Base-by-base conservation (phyloP, 2,329 filamentous ascomycete species). In the Fragosphaeria purpurea region DNA sequence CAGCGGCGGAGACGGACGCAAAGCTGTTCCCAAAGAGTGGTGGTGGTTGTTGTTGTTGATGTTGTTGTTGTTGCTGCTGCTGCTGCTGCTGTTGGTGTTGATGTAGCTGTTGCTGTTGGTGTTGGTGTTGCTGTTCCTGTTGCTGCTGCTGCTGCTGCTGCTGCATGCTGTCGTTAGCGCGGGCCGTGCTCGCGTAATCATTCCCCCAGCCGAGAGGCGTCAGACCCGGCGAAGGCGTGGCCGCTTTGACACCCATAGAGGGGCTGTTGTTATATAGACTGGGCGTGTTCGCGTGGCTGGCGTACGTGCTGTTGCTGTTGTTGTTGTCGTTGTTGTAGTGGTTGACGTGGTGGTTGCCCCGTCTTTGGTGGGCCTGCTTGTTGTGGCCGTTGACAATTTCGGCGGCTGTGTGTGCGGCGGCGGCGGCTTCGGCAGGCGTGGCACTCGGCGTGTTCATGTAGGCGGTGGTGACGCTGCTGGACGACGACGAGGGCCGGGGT, bases 191-290 rank as follows among this genome's bases (percentile, higher is more conserved):
- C 22, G 32, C 43, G 22, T 50, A 54, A 33, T 52, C 50, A 6
- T 34, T 8, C 7, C 49, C 67, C 75, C 75, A 79, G 5, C 67
- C 69, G 3, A 65, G 66, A 1, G 71, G 67, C 7, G 66, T 65
- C 39, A 68, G 63, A 4, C 69, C 68, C 0, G 75, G 74, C 11
- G 73, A 76, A 5, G 69, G 63, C 5, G 63, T 65, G 35, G 68
- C 70, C 50, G 65, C 67, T 47, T 65, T 64, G 8, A 56, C 55
- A 9, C 61, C 64, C 65, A 73, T 70, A 22, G 22, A 22, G 3
- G 70, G 69, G 48, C 65, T 69, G 55, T 64, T 68, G 48, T 63
- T 67, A 55, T 64, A 66, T 11, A 59, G 60, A 46, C 58, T 64
- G 30, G 11, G 56, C 56, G 32, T 60, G 56, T n/a, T 58, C 52